Conservation (phyloP, 495 filamentous ascomycete species). For the Penicillium fimorum region DNA sequence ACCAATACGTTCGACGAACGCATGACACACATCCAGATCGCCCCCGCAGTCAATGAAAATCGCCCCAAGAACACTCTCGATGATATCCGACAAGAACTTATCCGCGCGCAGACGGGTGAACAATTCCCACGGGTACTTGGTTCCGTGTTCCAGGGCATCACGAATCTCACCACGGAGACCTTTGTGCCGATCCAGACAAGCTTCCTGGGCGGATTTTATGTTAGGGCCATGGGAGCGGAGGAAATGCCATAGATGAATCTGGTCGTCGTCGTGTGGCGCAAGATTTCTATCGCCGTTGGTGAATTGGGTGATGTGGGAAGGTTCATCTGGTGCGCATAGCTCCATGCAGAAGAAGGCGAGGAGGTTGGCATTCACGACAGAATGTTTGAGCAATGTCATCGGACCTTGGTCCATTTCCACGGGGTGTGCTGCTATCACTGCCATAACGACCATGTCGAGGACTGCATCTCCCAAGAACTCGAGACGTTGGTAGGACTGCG, state of each 20-base stretch:
- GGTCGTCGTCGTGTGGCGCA: conserved; percentile 1
- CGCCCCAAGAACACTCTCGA: conserved; percentile 80
- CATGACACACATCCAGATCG: conserved; percentile 52
- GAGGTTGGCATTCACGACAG: conserved; percentile 79
- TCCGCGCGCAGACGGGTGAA: conserved; percentile 64
- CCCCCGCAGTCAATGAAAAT: conserved; percentile 78
- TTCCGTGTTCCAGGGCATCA: conserved; percentile 44
- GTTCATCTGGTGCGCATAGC: conserved; percentile 20
- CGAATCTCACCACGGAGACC: conserved; percentile 50
- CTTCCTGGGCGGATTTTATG: conserved; percentile 47
- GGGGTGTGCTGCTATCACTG: conserved; percentile 45
- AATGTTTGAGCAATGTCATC: conserved; percentile 75
- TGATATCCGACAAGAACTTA: conserved; percentile 84
- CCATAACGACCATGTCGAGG: conserved; percentile 74
- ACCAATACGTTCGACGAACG: conserved; percentile 61
- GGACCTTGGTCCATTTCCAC: conserved; percentile 53
- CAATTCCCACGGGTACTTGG: conserved; percentile 70
- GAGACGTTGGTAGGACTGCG: conserved; percentile 75
- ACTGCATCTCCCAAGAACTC: conserved; percentile 91
- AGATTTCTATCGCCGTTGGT: neutral
- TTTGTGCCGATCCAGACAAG: conserved; percentile 45
- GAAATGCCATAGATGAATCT: conserved; percentile 63
- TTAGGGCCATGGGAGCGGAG: conserved; percentile 58
- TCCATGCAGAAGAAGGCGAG: conserved; percentile 80
- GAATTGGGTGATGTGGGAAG: conserved; percentile 14